Evolutionary conservation across 2,329 filamentous ascomycete genomes (phyloP).

Genomic region (Cytospora piceicola): DNA sequence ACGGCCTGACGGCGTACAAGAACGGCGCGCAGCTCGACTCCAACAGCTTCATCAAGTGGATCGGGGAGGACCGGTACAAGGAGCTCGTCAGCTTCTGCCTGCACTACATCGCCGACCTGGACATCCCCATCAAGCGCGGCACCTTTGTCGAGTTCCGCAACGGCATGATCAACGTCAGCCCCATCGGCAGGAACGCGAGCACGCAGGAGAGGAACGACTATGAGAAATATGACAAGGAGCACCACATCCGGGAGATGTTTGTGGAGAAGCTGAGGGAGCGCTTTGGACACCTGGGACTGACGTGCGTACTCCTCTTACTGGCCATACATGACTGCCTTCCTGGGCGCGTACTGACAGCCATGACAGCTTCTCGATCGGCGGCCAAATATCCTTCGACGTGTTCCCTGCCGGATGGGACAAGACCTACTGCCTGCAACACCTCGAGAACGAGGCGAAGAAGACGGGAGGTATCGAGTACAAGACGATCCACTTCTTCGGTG

Average conservation of each 20-base stretch:
- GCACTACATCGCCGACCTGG: slow-evolving; percentile 82
- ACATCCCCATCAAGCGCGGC: slow-evolving; percentile 80
- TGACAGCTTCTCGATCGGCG: slow-evolving; percentile 84
- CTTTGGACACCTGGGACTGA: slow-evolving; percentile 83
- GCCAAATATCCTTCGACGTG: slow-evolving; percentile 97
- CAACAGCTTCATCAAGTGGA: slow-evolving; percentile 87
- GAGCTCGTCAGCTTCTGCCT: slow-evolving; percentile 74
- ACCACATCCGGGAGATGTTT: slow-evolving; percentile 76
- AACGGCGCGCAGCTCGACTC: slow-evolving; percentile 75
- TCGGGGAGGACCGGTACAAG: slow-evolving; percentile 85
- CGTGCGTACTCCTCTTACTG: slow-evolving; percentile 57
- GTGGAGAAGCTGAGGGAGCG: slow-evolving; percentile 76
- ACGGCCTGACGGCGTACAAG: slow-evolving; percentile 90
- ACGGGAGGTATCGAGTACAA: slow-evolving; percentile 76
- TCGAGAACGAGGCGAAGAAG: slow-evolving; percentile 77
- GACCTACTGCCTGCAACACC: slow-evolving; percentile 90
- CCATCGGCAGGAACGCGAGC: slow-evolving; percentile 84
- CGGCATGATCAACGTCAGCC: slow-evolving; percentile 87
- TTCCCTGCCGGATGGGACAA: slow-evolving; percentile 99
- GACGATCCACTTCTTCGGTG: slow-evolving; percentile 96
- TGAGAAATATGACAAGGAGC: slow-evolving; percentile 76
- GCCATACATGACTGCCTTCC: neutral
- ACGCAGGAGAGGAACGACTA: slow-evolving; percentile 80
- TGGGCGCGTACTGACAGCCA: slow-evolving; percentile 3
- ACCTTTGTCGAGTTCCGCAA: slow-evolving; percentile 90